A percentile compares a stretch with the other conserved stretches of the same genome.
phyloP scores from a whole-genome alignment of 345 rosid genomes.

The Eutrema heterophyllum region DNA sequence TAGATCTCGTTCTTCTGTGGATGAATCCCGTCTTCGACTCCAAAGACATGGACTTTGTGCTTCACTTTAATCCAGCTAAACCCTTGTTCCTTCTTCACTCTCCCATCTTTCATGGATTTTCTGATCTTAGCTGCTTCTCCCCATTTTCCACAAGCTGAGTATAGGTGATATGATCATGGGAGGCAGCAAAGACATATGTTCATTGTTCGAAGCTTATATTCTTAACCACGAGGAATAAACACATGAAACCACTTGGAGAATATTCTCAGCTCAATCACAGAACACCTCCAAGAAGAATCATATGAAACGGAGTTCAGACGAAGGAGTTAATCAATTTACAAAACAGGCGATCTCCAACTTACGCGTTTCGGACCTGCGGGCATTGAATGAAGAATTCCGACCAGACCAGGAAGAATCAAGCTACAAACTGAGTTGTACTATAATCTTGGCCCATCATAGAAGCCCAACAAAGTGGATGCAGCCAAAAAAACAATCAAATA shows the following conservation, averaged over 20 bases:
- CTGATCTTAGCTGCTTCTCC: slow-evolving; percentile 69
- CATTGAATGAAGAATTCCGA: not conserved
- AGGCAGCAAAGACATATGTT: not conserved
- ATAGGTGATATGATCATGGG: slow-evolving; percentile 17
- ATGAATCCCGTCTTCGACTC: slow-evolving; percentile 74
- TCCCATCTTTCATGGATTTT: slow-evolving; percentile 71
- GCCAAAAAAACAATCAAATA: too few relatives aligned
- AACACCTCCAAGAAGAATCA: not conserved
- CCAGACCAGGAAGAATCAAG: not conserved
- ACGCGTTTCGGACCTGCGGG: not conserved
- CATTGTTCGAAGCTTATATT: not conserved
- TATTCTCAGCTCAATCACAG: not conserved
- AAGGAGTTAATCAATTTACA: not conserved
- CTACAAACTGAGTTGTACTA: not conserved
- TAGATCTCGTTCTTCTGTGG: slow-evolving; percentile 65
- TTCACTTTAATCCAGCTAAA: slow-evolving; percentile 79
- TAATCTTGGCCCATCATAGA: not conserved
- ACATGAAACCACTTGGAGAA: not conserved
- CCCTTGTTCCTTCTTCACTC: slow-evolving; percentile 89
- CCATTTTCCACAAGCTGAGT: slow-evolving; percentile 84
- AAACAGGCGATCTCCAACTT: not conserved
- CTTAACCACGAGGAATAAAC: not conserved
- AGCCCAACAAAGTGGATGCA: not conserved
- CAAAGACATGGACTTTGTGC: slow-evolving; percentile 61
- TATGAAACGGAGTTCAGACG: not conserved